A percentile compares a stretch with the other conserved stretches of the same genome.
These are phyloP conservation scores for Pilobolus umbonatus DNA, from an alignment of 192 early-diverging fungal genomes.

Conservation along the genomic window DNA sequence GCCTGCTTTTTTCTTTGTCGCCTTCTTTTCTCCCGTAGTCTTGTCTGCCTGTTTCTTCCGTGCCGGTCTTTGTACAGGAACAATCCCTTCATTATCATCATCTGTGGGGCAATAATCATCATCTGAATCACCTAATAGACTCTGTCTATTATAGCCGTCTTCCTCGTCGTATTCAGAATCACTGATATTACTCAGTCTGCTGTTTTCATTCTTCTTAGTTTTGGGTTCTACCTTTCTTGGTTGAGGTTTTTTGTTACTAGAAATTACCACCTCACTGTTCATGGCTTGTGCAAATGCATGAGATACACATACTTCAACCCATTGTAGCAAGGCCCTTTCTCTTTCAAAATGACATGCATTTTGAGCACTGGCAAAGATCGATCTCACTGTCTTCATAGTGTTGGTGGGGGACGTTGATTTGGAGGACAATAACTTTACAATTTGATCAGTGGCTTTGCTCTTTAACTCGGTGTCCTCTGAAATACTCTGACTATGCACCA, in stretches of 20 bases:
- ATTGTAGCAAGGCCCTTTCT: constrained; percentile 22
- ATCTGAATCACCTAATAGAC: constrained; percentile 22
- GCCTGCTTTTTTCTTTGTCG: not conserved
- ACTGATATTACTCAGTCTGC: not conserved
- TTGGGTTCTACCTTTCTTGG: not conserved
- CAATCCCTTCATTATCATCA: not conserved
- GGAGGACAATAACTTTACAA: not conserved
- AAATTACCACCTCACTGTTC: not conserved
- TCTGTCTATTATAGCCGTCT: not conserved
- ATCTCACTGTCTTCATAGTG: constrained; percentile 12
- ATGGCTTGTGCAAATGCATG: constrained; percentile 6
- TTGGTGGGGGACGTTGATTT: constrained; percentile 27
- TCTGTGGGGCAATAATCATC: constrained; percentile 22
- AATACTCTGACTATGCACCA: constrained; percentile 13
- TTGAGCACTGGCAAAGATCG: constrained; percentile 17
- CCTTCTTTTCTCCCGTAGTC: too few relatives aligned
- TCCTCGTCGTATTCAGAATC: constrained; percentile 3
- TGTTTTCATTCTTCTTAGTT: not conserved
- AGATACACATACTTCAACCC: constrained; percentile 23
- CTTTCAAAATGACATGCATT: constrained; percentile 1
- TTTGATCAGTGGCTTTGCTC: not conserved
- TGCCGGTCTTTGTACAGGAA: not conserved
- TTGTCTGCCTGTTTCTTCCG: not conserved
- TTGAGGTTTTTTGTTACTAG: not conserved
- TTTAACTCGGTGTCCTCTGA: not conserved